Percentiles rank a stretch among this genome's conserved stretches.
These are phyloP conservation scores for Claviceps humidiphila DNA, from an alignment of 2,329 filamentous ascomycete genomes.

Conservation along the genomic window DNA sequence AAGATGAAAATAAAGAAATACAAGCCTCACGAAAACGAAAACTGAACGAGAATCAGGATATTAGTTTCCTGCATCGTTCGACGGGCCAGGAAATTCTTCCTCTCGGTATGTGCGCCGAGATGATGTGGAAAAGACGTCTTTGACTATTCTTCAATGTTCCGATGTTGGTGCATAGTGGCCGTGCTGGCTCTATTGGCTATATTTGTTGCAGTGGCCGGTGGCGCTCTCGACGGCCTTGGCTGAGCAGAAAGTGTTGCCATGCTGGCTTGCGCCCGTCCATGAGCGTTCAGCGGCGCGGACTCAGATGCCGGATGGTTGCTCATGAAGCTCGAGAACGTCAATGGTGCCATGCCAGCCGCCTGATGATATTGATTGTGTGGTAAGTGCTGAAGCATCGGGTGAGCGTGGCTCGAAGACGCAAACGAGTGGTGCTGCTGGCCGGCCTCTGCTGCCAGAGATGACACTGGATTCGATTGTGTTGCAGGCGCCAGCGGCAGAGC, in stretches of 20 bases:
- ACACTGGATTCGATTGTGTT: constrained; percentile 15
- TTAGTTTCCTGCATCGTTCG: neutral
- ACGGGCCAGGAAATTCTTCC: neutral
- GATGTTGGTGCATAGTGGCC: constrained; percentile 20
- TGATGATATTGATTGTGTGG: constrained; percentile 1
- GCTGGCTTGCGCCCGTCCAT: constrained; percentile 17
- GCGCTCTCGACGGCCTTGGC: constrained; percentile 9
- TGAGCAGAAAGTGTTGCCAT: constrained; percentile 15
- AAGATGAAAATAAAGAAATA: neutral
- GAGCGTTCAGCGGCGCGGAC: constrained; percentile 8
- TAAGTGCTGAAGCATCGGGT: constrained; percentile 10
- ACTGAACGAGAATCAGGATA: neutral
- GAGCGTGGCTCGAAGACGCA: constrained; percentile 9
- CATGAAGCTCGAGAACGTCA: constrained; percentile 16
- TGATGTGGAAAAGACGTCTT: neutral
- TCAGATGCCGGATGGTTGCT: constrained; percentile 14
- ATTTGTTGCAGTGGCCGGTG: neutral
- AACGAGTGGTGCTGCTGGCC: constrained; percentile 14
- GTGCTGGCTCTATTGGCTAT: constrained; percentile 19
- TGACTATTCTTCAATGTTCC: neutral
- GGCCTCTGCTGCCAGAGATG: constrained; percentile 15
- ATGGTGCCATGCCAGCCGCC: constrained; percentile 9
- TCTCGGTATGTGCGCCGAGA: neutral
- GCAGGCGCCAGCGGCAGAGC: constrained; percentile 1
- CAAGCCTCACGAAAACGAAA: neutral